Evolutionary conservation across 1,139 yeast genomes (phyloP).

Genomic region (Saccharomyces uvarum): DNA sequence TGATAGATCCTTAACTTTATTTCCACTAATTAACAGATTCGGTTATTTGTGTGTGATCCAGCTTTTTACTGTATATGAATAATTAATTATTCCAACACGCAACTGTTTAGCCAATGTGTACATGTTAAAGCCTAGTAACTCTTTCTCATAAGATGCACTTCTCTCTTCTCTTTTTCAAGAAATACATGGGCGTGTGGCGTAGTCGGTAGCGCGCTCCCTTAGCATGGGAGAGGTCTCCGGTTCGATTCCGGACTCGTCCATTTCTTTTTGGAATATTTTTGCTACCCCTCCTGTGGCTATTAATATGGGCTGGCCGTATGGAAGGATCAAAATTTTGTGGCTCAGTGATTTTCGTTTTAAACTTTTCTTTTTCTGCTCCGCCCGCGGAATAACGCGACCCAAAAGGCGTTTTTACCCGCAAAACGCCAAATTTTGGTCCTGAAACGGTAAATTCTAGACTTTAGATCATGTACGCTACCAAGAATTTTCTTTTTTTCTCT

Average conservation of each 20-base stretch:
- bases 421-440: neutral
- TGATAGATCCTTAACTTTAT: too few relatives aligned
- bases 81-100: neutral
- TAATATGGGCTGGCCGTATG: neutral
- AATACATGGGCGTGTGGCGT: constrained; percentile 71
- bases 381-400: neutral
- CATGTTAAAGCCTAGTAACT: too few relatives aligned
- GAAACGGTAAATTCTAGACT: neutral
- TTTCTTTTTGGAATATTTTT: constrained; percentile 4
- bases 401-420: neutral
- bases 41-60: too few relatives aligned
- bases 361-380: neutral
- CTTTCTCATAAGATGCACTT: too few relatives aligned
- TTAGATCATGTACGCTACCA: neutral
- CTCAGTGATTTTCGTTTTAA: neutral
- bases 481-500: neutral
- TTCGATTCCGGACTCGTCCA: constrained; percentile 90
- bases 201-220: constrained; percentile 90
- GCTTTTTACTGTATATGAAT: too few relatives aligned
- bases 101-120: too few relatives aligned
- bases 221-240: constrained; percentile 88
- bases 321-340: neutral
- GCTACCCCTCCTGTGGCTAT: too few relatives aligned
- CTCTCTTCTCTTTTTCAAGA: neutral
- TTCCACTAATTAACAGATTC: too few relatives aligned